These are phyloP conservation scores for Cercospora janseana DNA, from an alignment of 2,329 filamentous ascomycete genomes.

Conservation along the genomic window DNA sequence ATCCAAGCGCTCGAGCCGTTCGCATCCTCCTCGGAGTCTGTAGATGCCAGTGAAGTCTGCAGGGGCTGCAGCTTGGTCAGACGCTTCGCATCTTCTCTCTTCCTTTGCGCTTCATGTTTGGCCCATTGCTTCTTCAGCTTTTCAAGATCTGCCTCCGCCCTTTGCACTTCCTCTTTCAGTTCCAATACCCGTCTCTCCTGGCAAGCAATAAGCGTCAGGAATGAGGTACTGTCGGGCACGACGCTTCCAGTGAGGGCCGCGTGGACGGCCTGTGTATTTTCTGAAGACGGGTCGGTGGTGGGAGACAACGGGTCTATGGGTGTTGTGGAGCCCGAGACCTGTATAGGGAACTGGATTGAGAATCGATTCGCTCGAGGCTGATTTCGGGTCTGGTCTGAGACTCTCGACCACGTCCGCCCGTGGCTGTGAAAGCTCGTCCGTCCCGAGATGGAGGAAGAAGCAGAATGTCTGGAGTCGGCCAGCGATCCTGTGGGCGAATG, in stretches of 20 bases:
- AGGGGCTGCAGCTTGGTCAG: constrained; percentile 60
- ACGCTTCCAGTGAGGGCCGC: constrained; percentile 9
- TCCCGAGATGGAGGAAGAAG: constrained; percentile 12
- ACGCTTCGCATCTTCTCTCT: constrained; percentile 64
- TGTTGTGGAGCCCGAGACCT: constrained; percentile 36
- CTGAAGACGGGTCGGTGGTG: constrained; percentile 29
- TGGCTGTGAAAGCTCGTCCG: constrained; percentile 33
- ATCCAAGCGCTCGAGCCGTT: constrained; percentile 46
- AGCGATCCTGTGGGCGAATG: constrained; percentile 18
- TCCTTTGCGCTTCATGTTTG: constrained; percentile 71
- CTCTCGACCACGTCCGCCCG: constrained; percentile 31
- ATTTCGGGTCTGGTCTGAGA: constrained; percentile 25
- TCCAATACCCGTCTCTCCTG: constrained; percentile 91
- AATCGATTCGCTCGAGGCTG: constrained; percentile 43
- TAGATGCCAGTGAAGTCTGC: constrained; percentile 42
- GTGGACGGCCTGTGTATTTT: constrained; percentile 20
- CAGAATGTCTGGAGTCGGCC: constrained; percentile 22
- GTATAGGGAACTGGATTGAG: constrained; percentile 51
- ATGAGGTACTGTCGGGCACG: constrained; percentile 43
- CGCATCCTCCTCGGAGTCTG: constrained; percentile 45
- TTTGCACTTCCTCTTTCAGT: constrained; percentile 80
- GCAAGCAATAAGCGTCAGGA: constrained; percentile 85
- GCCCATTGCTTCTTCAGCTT: constrained; percentile 83
- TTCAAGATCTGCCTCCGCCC: constrained; percentile 74
- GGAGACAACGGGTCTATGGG: constrained; percentile 38